Conservation (phyloP, 2,329 filamentous ascomycete genomes). For the Alternaria incomplexa region DNA sequence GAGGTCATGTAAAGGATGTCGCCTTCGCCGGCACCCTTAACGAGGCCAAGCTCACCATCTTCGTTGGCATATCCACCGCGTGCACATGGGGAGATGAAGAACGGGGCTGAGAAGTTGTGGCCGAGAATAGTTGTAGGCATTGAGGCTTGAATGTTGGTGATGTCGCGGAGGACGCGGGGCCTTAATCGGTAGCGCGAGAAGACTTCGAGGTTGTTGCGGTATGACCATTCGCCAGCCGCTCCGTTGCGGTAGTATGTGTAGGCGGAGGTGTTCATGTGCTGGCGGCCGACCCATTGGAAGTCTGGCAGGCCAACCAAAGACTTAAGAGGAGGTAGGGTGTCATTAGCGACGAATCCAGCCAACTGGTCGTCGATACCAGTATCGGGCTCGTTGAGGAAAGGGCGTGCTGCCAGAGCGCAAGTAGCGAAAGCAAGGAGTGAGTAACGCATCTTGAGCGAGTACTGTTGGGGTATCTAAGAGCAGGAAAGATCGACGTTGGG, state of each 20-base stretch:
- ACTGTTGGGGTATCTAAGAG: background rate
- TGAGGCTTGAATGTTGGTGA: conserved; percentile 48
- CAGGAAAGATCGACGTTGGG: background rate
- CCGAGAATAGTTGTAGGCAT: conserved; percentile 59
- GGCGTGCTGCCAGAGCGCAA: conserved; percentile 39
- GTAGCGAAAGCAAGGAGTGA: conserved; percentile 28
- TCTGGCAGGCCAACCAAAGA: conserved; percentile 59
- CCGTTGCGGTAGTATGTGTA: conserved; percentile 66
- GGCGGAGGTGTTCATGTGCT: conserved; percentile 54
- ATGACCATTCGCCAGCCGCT: conserved; percentile 62
- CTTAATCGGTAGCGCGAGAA: conserved; percentile 58
- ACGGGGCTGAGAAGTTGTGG: conserved; percentile 61
- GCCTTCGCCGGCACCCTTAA: conserved; percentile 56
- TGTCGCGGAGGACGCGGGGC: conserved; percentile 59
- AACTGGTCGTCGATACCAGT: conserved; percentile 42
- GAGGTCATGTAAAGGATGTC: conserved; percentile 59
- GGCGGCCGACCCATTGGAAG: conserved; percentile 61
- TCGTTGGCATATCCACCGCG: conserved; percentile 52
- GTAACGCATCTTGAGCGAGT: conserved; percentile 28
- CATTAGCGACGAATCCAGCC: conserved; percentile 24
- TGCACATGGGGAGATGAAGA: conserved; percentile 59
- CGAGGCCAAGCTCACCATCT: conserved; percentile 58
- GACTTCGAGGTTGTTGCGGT: conserved; percentile 64
- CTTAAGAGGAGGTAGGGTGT: conserved; percentile 52
- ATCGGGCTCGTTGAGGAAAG: conserved; percentile 46